Conservation (phyloP, 176 grass and related monocot species). For the Oropetium thomaeum region DNA sequence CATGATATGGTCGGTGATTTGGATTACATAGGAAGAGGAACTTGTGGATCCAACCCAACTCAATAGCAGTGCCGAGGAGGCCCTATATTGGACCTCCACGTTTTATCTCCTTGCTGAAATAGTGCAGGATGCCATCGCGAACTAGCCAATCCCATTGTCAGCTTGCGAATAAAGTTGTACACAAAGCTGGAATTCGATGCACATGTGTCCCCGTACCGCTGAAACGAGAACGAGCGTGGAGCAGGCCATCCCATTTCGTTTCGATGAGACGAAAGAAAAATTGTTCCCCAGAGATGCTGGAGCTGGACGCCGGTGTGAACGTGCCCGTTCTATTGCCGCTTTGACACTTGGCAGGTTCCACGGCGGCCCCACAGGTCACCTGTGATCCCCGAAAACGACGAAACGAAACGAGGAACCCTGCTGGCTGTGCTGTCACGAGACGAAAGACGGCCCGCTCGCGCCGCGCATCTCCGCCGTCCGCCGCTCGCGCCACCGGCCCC, state of each 20-base stretch:
- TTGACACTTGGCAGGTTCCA: no score
- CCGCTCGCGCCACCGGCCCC: neutral
- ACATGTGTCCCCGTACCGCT: neutral
- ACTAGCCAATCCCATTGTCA: neutral
- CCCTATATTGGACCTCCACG: no score
- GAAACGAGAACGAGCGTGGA: neutral
- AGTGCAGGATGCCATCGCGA: neutral
- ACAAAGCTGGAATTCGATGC: neutral
- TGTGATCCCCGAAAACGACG: conserved; percentile 22
- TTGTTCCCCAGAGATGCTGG: no score
- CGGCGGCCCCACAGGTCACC: conserved; percentile 10
- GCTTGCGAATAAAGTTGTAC: neutral
- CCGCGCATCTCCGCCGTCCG: neutral
- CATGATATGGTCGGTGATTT: no score
- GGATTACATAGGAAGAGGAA: no score
- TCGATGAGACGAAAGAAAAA: no score
- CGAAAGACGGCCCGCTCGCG: neutral
- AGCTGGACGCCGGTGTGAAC: neutral
- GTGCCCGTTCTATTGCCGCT: no score
- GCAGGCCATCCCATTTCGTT: neutral
- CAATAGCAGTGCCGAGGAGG: no score
- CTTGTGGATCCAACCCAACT: no score
- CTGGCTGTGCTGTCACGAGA: no score
- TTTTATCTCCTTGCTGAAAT: neutral
- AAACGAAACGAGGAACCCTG: neutral